Evolutionary conservation across 176 grass and related monocot genomes (phyloP), one percentile per base, ranked within the genome.

Genomic region (Stipa capillata): DNA sequence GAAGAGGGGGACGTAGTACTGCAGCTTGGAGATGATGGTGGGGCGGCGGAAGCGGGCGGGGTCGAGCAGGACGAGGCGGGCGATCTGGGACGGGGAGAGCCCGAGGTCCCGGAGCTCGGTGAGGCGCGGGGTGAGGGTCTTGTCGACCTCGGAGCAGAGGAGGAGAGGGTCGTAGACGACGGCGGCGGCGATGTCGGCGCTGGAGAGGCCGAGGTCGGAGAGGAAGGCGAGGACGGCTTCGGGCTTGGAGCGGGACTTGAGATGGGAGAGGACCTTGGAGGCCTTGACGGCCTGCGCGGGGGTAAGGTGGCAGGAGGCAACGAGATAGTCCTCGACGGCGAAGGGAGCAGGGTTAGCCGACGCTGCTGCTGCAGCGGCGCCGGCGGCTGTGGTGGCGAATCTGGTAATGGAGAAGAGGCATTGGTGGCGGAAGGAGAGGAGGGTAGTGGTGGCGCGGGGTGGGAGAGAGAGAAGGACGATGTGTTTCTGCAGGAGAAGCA

Each of bases 161-260:
- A 63, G 18, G 41, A 9, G 8, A 15, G 84, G 67, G n/a, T 47
- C 40, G 29, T 24, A 25, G 18, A 70, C n/a, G 50, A 82, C 45
- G 16, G 76, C 18, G 23, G 24, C 75, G 14, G 18, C 69, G 53
- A 69, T 18, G 71, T 60, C 44, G 35, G 76, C 17, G 39, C 55
- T 4, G 58, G 37, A 21, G 11, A 82, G 67, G 10, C 55, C 77
- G 45, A 66, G 69, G 28, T 49, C 17, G 13, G 29, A 36, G 48
- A 92, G 51, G 82, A 94, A 94, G 80, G 67, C 71, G 48, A 89
- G 47, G 55, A 87, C 86, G 29, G 86, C 74, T 24, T 95, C 89
- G 61, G 87, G 76, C 24, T 78, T 89, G 13, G 83, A 52, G 36
- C 85, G 84, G 18, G 79, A 91, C 28, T 82, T 78, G 81, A 94